Base-by-base conservation (phyloP, 2,329 filamentous ascomycete species). In the Sphaceloma murrayae region DNA sequence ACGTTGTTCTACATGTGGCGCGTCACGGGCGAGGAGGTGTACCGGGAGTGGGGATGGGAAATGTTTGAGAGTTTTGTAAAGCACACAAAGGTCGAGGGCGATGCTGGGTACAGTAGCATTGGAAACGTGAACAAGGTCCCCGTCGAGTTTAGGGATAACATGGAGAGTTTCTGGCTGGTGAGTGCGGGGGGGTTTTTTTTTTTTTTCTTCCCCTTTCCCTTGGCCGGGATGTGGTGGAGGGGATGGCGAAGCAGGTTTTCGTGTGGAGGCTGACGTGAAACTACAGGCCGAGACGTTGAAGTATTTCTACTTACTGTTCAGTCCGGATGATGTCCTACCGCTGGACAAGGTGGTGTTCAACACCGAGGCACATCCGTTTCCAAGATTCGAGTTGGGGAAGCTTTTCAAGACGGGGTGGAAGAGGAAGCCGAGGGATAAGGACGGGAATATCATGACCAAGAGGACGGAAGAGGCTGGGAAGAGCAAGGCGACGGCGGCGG, bases 91-190 rank as follows among this genome's bases (percentile, higher is more conserved):
- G 82, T 94, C 2, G 72, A 77, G 32, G 81, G 88, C 29, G 78
- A 78, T 27, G 79, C 79, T 29, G 87, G 87, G 0, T 96, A 93
- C 59, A 86, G 85, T 1, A 88, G 82, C 52, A 69, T 96, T 49
- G 72, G 72, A 13, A 77, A 93, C 58, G 88, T 87, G 18, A 79
- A 81, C 52, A 64, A 65, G 4, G 64, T 91, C 7, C 87, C 88
- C 14, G 78, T 86, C 0, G 62, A 68, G 10, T 67, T 70, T 34
- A 73, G 78, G 48, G 89, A 98, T 63, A 96, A 96, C 55, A 95
- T 98, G 89, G 91, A 98, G 67, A 93, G 86, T 60, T 96, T 96
- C 67, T 98, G 91, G 91, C 75, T 98, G 70, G 82, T 85, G 66
- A 67, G 81, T 66, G n/a, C n/a, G n/a, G n/a, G n/a, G n/a, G n/a